These are phyloP conservation scores for Termitomyces sp. DNA, from an alignment of 768 basidiomycete species.

Conservation along the genomic window DNA sequence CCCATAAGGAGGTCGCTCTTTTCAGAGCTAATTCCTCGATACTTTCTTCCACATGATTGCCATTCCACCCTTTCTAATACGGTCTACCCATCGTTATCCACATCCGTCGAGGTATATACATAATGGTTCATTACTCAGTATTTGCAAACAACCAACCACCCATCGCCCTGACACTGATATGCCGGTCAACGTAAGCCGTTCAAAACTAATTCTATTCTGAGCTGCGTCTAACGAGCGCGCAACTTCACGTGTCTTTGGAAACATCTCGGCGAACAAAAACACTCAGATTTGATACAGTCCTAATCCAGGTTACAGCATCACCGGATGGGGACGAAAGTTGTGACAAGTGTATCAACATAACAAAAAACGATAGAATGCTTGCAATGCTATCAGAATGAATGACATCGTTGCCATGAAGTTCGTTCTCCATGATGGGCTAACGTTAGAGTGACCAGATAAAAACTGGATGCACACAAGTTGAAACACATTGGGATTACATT, in stretches of 20 bases:
- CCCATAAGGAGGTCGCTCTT: conserved; percentile 5
- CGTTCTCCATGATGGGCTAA: not conserved
- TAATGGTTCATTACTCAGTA: not conserved
- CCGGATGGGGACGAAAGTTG: not conserved
- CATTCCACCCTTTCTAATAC: not conserved
- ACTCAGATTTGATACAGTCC: not conserved
- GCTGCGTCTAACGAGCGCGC: not conserved
- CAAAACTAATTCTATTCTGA: not conserved
- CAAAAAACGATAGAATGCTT: not conserved
- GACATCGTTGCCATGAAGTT: not conserved
- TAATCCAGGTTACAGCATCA: not conserved
- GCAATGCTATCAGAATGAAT: not conserved
- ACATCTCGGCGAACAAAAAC: not conserved
- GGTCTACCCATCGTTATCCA: not conserved
- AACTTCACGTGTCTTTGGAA: not conserved
- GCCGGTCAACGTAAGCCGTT: not conserved
- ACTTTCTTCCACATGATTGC: conserved; percentile 5
- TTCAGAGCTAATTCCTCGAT: conserved; percentile 5
- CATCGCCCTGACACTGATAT: not conserved
- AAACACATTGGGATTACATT: not conserved
- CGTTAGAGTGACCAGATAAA: not conserved
- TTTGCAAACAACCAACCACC: not conserved
- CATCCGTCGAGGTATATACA: not conserved
- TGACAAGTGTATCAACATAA: not conserved
- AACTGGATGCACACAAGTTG: not conserved